Evolutionary conservation across 2,329 filamentous ascomycete genomes (phyloP).

Genomic region (Aspergillus fischeri): DNA sequence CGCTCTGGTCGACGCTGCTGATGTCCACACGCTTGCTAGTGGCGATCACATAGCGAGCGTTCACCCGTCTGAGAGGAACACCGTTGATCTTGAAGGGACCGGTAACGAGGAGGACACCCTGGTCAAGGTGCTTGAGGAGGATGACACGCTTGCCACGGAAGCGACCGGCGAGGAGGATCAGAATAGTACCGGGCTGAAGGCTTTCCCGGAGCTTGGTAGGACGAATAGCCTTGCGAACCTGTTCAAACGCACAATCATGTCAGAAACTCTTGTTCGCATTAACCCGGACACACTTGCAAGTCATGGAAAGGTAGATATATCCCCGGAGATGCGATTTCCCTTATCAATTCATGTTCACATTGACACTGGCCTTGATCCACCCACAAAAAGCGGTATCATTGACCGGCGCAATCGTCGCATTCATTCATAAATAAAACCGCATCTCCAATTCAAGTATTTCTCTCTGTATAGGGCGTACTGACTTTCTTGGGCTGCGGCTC

Average conservation of each 20-base stretch:
- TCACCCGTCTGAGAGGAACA: constrained; percentile 81
- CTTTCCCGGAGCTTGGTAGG: constrained; percentile 81
- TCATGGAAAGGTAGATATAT: background rate
- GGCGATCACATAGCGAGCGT: constrained; percentile 49
- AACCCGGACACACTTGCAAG: background rate
- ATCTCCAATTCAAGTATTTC: constrained; percentile 20
- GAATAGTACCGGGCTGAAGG: constrained; percentile 89
- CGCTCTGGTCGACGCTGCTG: constrained; percentile 68
- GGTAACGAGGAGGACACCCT: constrained; percentile 98
- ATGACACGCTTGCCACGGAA: constrained; percentile 99
- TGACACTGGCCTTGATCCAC: constrained; percentile 17
- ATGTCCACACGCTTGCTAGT: constrained; percentile 55
- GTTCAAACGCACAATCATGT: constrained; percentile 29
- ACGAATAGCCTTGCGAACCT: constrained; percentile 94
- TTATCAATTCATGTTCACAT: constrained; percentile 20
- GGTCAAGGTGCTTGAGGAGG: constrained; percentile 94
- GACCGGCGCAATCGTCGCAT: constrained; percentile 28
- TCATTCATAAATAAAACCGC: constrained; percentile 25
- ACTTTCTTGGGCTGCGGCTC: constrained; percentile 89
- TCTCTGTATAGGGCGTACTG: constrained; percentile 49
- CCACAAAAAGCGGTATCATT: constrained; percentile 12
- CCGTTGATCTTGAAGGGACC: constrained; percentile 99
- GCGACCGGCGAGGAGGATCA: constrained; percentile 98
- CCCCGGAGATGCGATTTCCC: constrained; percentile 18
- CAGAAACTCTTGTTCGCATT: constrained; percentile 13